Evolutionary conservation across 805 yeast genomes (phyloP).

Genomic region (Teunomyces tritomae): DNA sequence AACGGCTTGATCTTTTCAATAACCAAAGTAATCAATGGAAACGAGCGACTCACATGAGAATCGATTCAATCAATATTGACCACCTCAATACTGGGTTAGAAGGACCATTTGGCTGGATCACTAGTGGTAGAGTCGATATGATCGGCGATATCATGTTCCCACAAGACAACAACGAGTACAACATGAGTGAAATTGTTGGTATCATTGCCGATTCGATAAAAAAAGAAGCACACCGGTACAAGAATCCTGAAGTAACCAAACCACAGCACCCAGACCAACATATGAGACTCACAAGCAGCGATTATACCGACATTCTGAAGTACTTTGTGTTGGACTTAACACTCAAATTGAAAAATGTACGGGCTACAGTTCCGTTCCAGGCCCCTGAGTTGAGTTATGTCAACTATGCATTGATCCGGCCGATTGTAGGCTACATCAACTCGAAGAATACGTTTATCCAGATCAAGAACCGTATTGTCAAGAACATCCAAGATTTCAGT

Average conservation of each 20-base stretch:
- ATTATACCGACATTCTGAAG: slow-evolving; percentile 41
- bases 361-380: slow-evolving; percentile 86
- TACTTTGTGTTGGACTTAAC: slow-evolving; percentile 77
- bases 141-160: slow-evolving; percentile 88
- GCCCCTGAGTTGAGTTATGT: slow-evolving; percentile 86
- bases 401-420: slow-evolving; percentile 87
- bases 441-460: slow-evolving; percentile 88
- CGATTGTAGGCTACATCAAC: slow-evolving; percentile 94
- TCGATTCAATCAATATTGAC: slow-evolving; percentile 82
- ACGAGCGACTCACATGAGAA: slow-evolving; percentile 71
- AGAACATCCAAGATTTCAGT: slow-evolving; percentile 77
- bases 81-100: slow-evolving; percentile 86
- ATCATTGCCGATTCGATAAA: slow-evolving; percentile 47
- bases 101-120: slow-evolving; percentile 98
- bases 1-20: slow-evolving; percentile 50
- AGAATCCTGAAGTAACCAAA: slow-evolving; percentile 29
- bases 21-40: slow-evolving; percentile 40
- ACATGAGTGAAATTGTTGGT: slow-evolving; percentile 46
- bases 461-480: slow-evolving; percentile 76
- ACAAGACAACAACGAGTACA: slow-evolving; percentile 51
- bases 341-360: slow-evolving; percentile 76
- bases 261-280: slow-evolving; percentile 29
- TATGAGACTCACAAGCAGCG: slow-evolving; percentile 23
- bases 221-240: slow-evolving; percentile 47
- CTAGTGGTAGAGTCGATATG: slow-evolving; percentile 88